Evolutionary conservation across 371 early-diverging fungal genomes (phyloP).

Genomic region (Lichtheimia hyalospora): DNA sequence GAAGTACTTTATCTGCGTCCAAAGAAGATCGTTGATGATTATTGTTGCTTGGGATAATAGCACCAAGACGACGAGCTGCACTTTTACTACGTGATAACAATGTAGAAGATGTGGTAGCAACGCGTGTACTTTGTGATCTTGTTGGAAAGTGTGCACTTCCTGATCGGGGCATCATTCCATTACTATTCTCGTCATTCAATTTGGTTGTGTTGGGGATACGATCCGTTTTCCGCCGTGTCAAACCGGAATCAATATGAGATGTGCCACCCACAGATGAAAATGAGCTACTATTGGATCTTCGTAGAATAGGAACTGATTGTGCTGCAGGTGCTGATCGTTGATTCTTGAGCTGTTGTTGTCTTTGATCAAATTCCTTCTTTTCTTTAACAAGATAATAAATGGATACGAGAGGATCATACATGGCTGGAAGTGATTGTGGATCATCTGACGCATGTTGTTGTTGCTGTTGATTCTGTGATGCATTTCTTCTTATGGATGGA

Average conservation of each 20-base stretch:
- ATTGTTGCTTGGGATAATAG: slow-evolving; percentile 10
- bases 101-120: slow-evolving; percentile 7
- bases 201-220: slow-evolving; percentile 15
- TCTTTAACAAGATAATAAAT: slow-evolving; percentile 89
- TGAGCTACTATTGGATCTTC: slow-evolving; percentile 19
- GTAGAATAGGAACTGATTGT: slow-evolving; percentile 14
- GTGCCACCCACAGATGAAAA: slow-evolving; percentile 1
- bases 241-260: neutral
- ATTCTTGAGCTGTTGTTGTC: slow-evolving; percentile 22
- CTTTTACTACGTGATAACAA: slow-evolving; percentile 23
- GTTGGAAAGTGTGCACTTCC: slow-evolving; percentile 14
- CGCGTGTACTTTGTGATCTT: slow-evolving; percentile 7
- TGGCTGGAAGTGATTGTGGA: slow-evolving; percentile 41
- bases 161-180: slow-evolving; percentile 5
- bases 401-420: slow-evolving; percentile 73
- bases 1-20: slow-evolving; percentile 11
- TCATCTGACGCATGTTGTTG: slow-evolving; percentile 26
- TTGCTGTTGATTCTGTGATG: neutral
- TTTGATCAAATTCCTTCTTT: slow-evolving; percentile 39
- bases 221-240: slow-evolving; percentile 24
- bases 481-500: too few species aligned
- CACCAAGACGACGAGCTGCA: slow-evolving; percentile 20
- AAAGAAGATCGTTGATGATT: slow-evolving; percentile 7
- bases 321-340: slow-evolving; percentile 16
- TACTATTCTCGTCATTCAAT: neutral